Conservation (phyloP, 1,284 basidiomycete genomes). For the Puccinia horiana region DNA sequence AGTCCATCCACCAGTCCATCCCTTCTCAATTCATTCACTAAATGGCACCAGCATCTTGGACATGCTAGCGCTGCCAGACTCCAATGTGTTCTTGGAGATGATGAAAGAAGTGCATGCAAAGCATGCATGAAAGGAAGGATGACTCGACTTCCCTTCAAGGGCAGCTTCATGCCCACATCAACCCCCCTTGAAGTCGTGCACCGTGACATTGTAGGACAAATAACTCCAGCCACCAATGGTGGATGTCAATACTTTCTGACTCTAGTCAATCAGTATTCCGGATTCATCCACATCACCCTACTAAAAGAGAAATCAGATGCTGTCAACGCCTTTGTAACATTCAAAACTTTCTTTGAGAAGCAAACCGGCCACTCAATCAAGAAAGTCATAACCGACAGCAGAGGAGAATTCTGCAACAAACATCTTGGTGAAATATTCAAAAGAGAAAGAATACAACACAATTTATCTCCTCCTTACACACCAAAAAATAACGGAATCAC, state of each 20-base stretch:
- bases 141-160: neutral
- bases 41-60: neutral
- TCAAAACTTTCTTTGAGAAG: neutral
- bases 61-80: neutral
- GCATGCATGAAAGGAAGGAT: neutral
- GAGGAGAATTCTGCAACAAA: neutral
- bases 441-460: neutral
- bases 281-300: neutral
- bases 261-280: neutral
- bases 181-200: neutral
- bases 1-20: no score
- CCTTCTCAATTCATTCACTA: neutral
- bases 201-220: neutral
- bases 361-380: neutral
- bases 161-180: neutral
- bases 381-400: neutral
- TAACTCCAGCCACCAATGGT: neutral
- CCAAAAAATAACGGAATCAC: neutral
- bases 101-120: neutral
- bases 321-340: neutral
- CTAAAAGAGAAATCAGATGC: neutral
- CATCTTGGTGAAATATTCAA: neutral
- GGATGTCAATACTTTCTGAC: neutral
- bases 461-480: neutral
- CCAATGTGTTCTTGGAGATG: neutral